phyloP scores from a whole-genome alignment of 2,329 filamentous ascomycete species.

The Colletotrichum sp. region DNA sequence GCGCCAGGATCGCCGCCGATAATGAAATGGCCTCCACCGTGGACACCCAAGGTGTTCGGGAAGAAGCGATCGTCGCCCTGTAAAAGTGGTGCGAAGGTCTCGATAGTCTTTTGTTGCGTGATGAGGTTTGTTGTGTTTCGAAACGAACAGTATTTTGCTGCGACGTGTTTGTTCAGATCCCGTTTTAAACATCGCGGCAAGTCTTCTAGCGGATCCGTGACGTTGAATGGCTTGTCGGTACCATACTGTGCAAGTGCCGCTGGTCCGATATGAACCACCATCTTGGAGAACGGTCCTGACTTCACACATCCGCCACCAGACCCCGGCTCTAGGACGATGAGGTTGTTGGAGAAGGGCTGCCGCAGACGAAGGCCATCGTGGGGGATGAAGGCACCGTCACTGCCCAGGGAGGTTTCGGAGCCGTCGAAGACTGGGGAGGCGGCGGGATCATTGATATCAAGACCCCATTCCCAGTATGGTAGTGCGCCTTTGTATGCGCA shows the following conservation, averaged over 20 bases:
- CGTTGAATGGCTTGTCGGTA: slow-evolving; percentile 20
- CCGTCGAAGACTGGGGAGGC: slow-evolving; percentile 45
- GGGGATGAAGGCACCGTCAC: slow-evolving; percentile 37
- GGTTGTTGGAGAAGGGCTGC: slow-evolving; percentile 10
- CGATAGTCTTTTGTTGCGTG: slow-evolving; percentile 23
- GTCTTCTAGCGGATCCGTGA: slow-evolving; percentile 32
- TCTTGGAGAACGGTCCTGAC: slow-evolving; percentile 40
- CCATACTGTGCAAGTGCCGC: slow-evolving; percentile 17
- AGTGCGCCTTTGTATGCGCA: slow-evolving; percentile 22
- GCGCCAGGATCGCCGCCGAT: slow-evolving; percentile 50
- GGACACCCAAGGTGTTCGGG: slow-evolving; percentile 37
- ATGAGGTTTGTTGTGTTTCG: slow-evolving; percentile 34
- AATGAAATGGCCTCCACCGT: slow-evolving; percentile 44
- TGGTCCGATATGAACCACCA: slow-evolving; percentile 43
- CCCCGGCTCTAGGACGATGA: slow-evolving; percentile 43
- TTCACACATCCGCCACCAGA: slow-evolving; percentile 51
- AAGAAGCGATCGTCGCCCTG: slow-evolving; percentile 35
- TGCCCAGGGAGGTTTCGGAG: slow-evolving; percentile 39
- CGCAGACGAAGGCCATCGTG: slow-evolving; percentile 24
- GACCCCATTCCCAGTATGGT: slow-evolving; percentile 22
- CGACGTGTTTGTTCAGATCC: slow-evolving; percentile 32
- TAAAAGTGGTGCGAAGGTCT: slow-evolving; percentile 36
- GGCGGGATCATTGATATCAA: slow-evolving; percentile 27
- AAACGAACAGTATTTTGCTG: slow-evolving; percentile 24
- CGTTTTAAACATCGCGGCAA: slow-evolving; percentile 48